These are phyloP conservation scores for Mucor mucedo DNA, from an alignment of 371 early-diverging fungal genomes.

Conservation along the genomic window DNA sequence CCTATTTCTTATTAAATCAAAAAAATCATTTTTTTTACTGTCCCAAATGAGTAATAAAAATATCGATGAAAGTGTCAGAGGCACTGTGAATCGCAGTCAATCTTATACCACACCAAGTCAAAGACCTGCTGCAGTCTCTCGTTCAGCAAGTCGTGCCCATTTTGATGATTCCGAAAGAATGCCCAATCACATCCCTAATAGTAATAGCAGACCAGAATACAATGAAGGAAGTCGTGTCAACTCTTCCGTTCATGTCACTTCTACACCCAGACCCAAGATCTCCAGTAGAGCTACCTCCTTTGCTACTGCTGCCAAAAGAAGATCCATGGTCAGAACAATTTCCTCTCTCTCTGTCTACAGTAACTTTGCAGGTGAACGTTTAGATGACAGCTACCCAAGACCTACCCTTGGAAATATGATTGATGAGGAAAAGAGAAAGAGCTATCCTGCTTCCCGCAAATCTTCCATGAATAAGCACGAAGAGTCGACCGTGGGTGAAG, in stretches of 20 bases:
- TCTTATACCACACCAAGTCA: constrained; percentile 20
- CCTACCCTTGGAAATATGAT: constrained; percentile 2
- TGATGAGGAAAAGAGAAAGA: constrained; percentile 21
- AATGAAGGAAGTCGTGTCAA: constrained; percentile 8
- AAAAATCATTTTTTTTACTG: constrained; percentile 5
- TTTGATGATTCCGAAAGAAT: constrained; percentile 9
- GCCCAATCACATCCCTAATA: constrained; percentile 11
- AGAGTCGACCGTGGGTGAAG: constrained; percentile 18
- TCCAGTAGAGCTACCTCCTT: constrained; percentile 25
- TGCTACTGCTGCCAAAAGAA: constrained; percentile 20
- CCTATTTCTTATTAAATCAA: not conserved
- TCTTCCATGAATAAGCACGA: constrained; percentile 18
- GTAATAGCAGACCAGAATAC: constrained; percentile 2
- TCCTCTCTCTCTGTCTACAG: constrained; percentile 38
- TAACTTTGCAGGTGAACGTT: constrained; percentile 42
- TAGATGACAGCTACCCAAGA: constrained; percentile 13
- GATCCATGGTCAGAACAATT: constrained; percentile 31
- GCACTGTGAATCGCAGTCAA: constrained; percentile 27
- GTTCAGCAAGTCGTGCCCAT: constrained; percentile 9
- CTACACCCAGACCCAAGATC: constrained; percentile 18
- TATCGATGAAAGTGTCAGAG: constrained; percentile 14
- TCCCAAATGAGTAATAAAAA: constrained; percentile 6
- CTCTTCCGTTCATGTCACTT: constrained; percentile 8
- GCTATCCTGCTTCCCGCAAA: not conserved
- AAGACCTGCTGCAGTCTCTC: not conserved